These are phyloP conservation scores for Mitragyna speciosa DNA, from an alignment of 257 asterid genomes.

Conservation along the genomic window DNA sequence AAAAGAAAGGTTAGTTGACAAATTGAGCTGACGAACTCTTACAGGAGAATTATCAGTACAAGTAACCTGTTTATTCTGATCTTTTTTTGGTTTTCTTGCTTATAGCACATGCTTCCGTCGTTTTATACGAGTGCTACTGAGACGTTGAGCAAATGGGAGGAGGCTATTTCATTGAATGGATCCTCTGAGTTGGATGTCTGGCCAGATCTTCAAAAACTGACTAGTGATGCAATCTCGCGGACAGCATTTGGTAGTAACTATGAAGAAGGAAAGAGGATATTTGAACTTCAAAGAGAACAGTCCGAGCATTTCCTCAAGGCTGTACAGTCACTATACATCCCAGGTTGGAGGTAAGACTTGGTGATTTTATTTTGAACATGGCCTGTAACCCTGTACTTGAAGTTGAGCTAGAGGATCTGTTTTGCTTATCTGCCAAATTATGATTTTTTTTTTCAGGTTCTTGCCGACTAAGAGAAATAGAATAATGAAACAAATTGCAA, in stretches of 20 bases:
- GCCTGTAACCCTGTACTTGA: too few relatives aligned
- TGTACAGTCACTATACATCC: constrained; percentile 11
- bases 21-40: background rate
- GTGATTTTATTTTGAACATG: too few relatives aligned
- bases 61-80: background rate
- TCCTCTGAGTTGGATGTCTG: constrained; percentile 25
- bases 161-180: constrained; percentile 4
- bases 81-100: background rate
- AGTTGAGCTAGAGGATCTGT: background rate
- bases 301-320: background rate
- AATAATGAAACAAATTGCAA: constrained; percentile 33
- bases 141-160: constrained; percentile 24
- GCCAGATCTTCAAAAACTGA: constrained; percentile 21
- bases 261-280: constrained; percentile 25
- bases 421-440: background rate
- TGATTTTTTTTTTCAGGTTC: constrained; percentile 15
- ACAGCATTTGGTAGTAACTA: constrained; percentile 30
- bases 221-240: constrained; percentile 22
- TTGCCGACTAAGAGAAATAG: constrained; percentile 34
- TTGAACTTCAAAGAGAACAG: constrained; percentile 23
- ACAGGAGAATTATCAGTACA: background rate
- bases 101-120: constrained; percentile 25
- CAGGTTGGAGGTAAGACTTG: constrained; percentile 14
- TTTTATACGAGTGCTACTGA: constrained; percentile 14
- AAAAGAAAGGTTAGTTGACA: background rate